A percentile compares a stretch with the other conserved stretches of the same genome.
Evolutionary conservation across 164 flowering plant genomes (phyloP).

Genomic region (Magnolia sinica): DNA sequence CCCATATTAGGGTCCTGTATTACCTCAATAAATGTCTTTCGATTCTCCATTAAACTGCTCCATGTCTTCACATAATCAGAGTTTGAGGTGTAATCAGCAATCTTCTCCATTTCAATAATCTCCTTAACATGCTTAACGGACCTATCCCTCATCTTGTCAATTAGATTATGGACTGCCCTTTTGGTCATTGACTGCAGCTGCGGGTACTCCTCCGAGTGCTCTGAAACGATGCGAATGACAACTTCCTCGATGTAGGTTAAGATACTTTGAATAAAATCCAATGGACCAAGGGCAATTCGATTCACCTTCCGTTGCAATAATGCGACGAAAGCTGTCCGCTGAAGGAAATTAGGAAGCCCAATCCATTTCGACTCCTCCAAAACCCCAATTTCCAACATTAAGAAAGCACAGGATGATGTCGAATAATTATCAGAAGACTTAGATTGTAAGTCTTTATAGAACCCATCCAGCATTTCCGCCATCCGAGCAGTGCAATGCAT

Average conservation of each 20-base stretch:
- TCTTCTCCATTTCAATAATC: constrained; percentile 34
- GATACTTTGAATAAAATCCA: constrained; percentile 18
- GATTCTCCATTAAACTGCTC: constrained; percentile 18
- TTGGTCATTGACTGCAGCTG: constrained; percentile 15
- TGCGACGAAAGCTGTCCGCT: constrained; percentile 21
- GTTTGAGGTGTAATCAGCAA: constrained; percentile 32
- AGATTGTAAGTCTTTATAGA: constrained; percentile 14
- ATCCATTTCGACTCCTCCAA: constrained; percentile 35
- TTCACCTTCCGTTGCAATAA: constrained; percentile 19
- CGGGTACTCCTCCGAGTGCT: constrained; percentile 26
- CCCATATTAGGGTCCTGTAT: background rate
- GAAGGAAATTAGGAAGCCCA: constrained; percentile 38
- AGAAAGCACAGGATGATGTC: constrained; percentile 3
- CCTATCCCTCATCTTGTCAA: constrained; percentile 16
- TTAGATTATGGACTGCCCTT: constrained; percentile 22
- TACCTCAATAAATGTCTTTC: constrained; percentile 6
- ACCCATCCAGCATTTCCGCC: constrained; percentile 29
- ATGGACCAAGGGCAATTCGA: constrained; percentile 8
- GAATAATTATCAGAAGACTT: constrained; percentile 12
- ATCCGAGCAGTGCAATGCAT: constrained; percentile 22
- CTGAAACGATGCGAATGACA: constrained; percentile 16
- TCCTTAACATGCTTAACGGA: constrained; percentile 21
- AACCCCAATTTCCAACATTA: constrained; percentile 29
- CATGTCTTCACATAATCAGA: constrained; percentile 24
- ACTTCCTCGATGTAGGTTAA: constrained; percentile 21